phyloP scores from a whole-genome alignment of 2,329 filamentous ascomycete genomes.

The Fusarium sp. region DNA sequence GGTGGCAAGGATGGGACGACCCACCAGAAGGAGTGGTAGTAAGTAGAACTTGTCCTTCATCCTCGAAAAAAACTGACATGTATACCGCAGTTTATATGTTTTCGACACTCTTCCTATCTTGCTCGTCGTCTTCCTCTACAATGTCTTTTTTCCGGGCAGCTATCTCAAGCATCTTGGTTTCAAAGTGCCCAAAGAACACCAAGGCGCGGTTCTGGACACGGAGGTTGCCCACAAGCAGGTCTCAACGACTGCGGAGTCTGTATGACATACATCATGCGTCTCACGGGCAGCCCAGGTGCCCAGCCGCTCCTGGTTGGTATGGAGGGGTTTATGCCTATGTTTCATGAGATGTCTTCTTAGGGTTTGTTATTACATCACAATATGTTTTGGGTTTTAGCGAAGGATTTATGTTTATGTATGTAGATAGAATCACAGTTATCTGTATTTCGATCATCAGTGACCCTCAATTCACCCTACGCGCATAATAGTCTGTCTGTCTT shows the following conservation, averaged over 20 bases:
- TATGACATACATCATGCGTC: accelerated
- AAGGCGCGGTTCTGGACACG: neutral
- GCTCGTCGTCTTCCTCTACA: slow-evolving; percentile 29
- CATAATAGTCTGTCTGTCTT: no score
- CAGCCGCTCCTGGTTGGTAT: neutral
- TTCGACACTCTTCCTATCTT: slow-evolving; percentile 32
- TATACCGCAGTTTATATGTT: slow-evolving; percentile 7
- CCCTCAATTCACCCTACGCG: neutral
- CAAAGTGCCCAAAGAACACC: slow-evolving; percentile 3
- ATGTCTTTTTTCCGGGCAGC: slow-evolving; percentile 27
- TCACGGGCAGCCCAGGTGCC: no score
- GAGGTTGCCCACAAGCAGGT: neutral
- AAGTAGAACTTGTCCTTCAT: neutral
- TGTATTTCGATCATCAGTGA: neutral
- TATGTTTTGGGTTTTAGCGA: neutral
- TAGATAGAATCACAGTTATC: neutral
- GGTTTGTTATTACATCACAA: neutral
- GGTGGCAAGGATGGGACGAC: slow-evolving; percentile 25
- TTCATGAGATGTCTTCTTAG: neutral
- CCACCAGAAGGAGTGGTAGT: slow-evolving; percentile 37
- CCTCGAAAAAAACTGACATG: accelerated
- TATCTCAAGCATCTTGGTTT: slow-evolving; percentile 34
- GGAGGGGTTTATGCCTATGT: neutral
- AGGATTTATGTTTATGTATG: neutral
- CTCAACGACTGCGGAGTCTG: neutral